phyloP scores from a whole-genome alignment of 768 basidiomycete species.

The Royoungia palumana region DNA sequence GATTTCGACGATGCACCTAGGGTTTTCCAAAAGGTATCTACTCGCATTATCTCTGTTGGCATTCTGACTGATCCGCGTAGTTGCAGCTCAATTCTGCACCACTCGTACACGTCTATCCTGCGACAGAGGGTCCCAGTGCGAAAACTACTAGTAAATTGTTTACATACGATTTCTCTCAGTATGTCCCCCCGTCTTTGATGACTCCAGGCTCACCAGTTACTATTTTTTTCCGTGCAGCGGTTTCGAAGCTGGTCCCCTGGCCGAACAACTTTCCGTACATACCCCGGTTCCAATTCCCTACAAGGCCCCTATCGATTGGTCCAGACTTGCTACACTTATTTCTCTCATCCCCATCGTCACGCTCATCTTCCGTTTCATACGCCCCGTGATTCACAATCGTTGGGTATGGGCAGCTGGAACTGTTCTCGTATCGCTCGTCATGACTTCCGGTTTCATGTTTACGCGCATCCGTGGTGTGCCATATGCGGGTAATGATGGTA shows the following conservation, averaged over 20 bases:
- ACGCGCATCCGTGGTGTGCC: slow-evolving; percentile 84
- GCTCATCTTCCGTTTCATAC: slow-evolving; percentile 56
- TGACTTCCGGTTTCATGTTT: slow-evolving; percentile 97
- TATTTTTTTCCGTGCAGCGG: slow-evolving; percentile 60
- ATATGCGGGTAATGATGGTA: slow-evolving; percentile 57
- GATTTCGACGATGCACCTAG: slow-evolving; percentile 79
- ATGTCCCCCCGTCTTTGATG: slow-evolving; percentile 21
- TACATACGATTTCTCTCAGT: slow-evolving; percentile 80
- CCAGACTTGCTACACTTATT: slow-evolving; percentile 46
- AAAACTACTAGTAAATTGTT: slow-evolving; percentile 49
- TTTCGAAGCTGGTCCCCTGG: slow-evolving; percentile 75
- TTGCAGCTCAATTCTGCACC: slow-evolving; percentile 84
- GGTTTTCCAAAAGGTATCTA: slow-evolving; percentile 74
- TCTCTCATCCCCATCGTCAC: slow-evolving; percentile 46
- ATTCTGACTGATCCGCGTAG: slow-evolving; percentile 39
- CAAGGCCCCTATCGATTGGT: slow-evolving; percentile 73
- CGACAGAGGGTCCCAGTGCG: slow-evolving; percentile 66
- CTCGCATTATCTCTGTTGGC: not conserved
- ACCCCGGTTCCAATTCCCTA: slow-evolving; percentile 84
- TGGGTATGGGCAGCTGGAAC: slow-evolving; percentile 78
- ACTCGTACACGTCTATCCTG: slow-evolving; percentile 71
- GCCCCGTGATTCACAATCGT: slow-evolving; percentile 63
- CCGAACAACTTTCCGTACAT: slow-evolving; percentile 66
- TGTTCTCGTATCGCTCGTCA: slow-evolving; percentile 63
- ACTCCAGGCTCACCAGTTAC: not conserved